A percentile compares a stretch with the other conserved stretches of the same genome.
These are phyloP conservation scores for Sistotremastrum suecicum DNA, from an alignment of 768 basidiomycete species.

Conservation along the genomic window DNA sequence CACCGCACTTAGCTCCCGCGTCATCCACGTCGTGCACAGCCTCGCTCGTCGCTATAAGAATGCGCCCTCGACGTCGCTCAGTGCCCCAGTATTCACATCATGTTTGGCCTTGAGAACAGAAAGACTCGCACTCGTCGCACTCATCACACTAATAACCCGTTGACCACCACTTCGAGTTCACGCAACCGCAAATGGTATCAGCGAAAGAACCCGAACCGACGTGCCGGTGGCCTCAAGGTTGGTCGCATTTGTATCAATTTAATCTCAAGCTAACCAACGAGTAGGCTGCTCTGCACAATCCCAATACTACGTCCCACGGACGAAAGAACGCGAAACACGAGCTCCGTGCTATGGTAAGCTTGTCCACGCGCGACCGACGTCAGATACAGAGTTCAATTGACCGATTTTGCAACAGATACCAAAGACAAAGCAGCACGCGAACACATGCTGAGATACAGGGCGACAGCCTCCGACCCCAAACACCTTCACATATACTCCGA, in stretches of 20 bases:
- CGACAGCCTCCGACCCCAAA: slow-evolving; percentile 10
- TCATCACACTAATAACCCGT: slow-evolving; percentile 1
- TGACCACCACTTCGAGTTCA: background rate
- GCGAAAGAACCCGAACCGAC: slow-evolving; percentile 2
- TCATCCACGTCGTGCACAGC: no score
- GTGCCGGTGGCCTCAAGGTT: slow-evolving; percentile 4
- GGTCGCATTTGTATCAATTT: no score
- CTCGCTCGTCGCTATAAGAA: no score
- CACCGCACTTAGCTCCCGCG: no score
- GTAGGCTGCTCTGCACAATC: slow-evolving; percentile 33
- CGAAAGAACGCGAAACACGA: slow-evolving; percentile 33
- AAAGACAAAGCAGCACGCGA: no score
- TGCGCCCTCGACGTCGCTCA: no score
- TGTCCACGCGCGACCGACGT: background rate
- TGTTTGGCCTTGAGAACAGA: background rate
- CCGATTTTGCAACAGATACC: no score
- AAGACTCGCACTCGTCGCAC: background rate
- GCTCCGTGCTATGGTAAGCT: slow-evolving; percentile 30
- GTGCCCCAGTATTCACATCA: background rate
- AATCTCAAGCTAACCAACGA: no score
- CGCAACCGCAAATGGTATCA: slow-evolving; percentile 1
- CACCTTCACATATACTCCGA: slow-evolving; percentile 7
- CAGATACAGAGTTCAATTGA: no score
- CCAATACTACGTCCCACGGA: slow-evolving; percentile 31
- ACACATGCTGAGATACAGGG: no score